These are phyloP conservation scores for Pythium aphanidermatum DNA, from an alignment of 352 stramenopile genomes.

Conservation along the genomic window DNA sequence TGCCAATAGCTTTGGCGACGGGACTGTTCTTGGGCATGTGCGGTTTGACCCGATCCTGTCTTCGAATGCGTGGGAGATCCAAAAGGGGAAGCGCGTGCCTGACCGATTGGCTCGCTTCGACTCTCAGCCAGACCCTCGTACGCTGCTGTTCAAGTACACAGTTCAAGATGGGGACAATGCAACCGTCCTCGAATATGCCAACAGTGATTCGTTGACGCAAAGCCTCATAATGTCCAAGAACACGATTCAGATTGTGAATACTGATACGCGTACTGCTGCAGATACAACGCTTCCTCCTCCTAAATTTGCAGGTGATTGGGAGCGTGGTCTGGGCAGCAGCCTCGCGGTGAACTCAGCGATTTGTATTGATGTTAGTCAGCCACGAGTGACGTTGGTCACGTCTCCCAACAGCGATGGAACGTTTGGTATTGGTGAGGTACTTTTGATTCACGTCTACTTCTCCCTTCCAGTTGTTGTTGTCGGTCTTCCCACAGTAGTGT, in stretches of 20 bases:
- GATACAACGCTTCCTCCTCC: constrained; percentile 50
- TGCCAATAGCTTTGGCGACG: constrained; percentile 40
- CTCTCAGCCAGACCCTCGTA: constrained; percentile 22
- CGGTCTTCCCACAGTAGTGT: constrained; percentile 48
- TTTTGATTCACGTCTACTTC: constrained; percentile 72
- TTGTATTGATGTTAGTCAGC: constrained; percentile 43
- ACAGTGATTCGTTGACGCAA: constrained; percentile 44
- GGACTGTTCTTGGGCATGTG: constrained; percentile 34
- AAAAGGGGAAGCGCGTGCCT: constrained; percentile 35
- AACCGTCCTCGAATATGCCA: constrained; percentile 56
- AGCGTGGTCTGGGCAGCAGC: constrained; percentile 51
- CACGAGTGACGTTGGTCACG: constrained; percentile 40
- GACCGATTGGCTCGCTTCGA: constrained; percentile 38
- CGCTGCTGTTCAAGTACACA: constrained; percentile 59
- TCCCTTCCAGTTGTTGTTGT: constrained; percentile 51
- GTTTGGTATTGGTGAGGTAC: constrained; percentile 66
- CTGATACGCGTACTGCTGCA: constrained; percentile 16
- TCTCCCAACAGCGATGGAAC: constrained; percentile 54
- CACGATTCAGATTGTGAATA: constrained; percentile 36
- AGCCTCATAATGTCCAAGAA: constrained; percentile 22
- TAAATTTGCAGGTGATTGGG: constrained; percentile 44
- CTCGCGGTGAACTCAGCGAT: constrained; percentile 43
- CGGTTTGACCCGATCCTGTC: constrained; percentile 37
- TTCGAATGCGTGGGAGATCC: constrained; percentile 52
- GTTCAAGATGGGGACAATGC: constrained; percentile 55